Conservation (phyloP, 768 basidiomycete genomes). For the Tulasnella sp. region DNA sequence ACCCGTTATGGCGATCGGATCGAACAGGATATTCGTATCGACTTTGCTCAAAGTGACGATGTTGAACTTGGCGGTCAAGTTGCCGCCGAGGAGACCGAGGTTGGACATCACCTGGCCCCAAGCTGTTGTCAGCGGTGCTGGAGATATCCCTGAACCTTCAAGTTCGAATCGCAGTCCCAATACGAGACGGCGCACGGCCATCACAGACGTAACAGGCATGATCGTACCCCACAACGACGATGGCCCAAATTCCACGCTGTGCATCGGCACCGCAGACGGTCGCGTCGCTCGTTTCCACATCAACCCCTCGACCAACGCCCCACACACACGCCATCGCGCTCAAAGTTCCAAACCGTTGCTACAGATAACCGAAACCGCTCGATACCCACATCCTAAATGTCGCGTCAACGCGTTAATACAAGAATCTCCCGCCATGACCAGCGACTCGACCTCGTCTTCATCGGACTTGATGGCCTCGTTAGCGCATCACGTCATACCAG, state of each 20-base stretch:
- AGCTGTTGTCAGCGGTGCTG: neutral
- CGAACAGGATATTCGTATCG: neutral
- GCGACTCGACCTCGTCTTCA: neutral
- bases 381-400: neutral
- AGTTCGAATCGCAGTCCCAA: neutral
- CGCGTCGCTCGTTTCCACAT: neutral
- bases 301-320: neutral
- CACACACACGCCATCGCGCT: neutral
- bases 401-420: neutral
- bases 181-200: neutral
- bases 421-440: neutral
- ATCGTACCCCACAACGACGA: neutral
- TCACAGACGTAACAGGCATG: conserved; percentile 7
- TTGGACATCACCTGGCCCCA: neutral
- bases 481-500: neutral
- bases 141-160: neutral
- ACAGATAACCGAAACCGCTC: neutral
- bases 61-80: neutral
- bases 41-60: neutral
- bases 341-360: neutral
- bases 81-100: neutral
- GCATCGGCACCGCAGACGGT: conserved; percentile 4
- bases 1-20: conserved; percentile 1
- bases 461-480: neutral
- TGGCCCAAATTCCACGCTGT: neutral